Conservation (phyloP, 345 rosid species). For the Cochlearia excelsa region DNA sequence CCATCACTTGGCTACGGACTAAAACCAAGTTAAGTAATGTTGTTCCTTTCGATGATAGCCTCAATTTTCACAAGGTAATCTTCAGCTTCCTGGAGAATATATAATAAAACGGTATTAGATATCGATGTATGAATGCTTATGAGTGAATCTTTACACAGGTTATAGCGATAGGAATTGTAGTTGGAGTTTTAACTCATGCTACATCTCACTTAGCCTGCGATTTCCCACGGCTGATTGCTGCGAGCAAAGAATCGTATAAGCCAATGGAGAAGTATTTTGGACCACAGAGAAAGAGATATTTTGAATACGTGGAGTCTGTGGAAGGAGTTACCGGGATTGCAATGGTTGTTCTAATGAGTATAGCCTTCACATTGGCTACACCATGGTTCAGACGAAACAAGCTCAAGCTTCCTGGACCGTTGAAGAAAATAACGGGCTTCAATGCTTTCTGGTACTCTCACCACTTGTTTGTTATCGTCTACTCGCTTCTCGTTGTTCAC, state of each 20-base stretch:
- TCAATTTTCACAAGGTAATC: constrained; percentile 78
- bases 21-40: constrained; percentile 52
- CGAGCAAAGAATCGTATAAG: constrained; percentile 46
- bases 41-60: constrained; percentile 78
- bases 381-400: constrained; percentile 68
- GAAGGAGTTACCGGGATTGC: constrained; percentile 68
- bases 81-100: background rate
- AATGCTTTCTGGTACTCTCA: constrained; percentile 91
- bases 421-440: constrained; percentile 74
- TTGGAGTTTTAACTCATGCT: constrained; percentile 63
- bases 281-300: constrained; percentile 48
- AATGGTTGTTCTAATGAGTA: constrained; percentile 72
- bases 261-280: constrained; percentile 64
- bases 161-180: constrained; percentile 57
- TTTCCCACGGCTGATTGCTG: constrained; percentile 62
- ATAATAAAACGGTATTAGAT: background rate
- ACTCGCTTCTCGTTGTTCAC: constrained; percentile 59
- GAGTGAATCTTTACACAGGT: constrained; percentile 40
- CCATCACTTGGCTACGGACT: constrained; percentile 79
- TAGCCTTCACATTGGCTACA: constrained; percentile 70
- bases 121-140: constrained; percentile 4
- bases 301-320: constrained; percentile 52
- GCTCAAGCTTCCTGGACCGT: constrained; percentile 50
- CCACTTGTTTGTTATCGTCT: constrained; percentile 73
- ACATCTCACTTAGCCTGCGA: constrained; percentile 64